phyloP scores from a whole-genome alignment of 2,329 filamentous ascomycete genomes.

The Microcyclosporella mali region DNA sequence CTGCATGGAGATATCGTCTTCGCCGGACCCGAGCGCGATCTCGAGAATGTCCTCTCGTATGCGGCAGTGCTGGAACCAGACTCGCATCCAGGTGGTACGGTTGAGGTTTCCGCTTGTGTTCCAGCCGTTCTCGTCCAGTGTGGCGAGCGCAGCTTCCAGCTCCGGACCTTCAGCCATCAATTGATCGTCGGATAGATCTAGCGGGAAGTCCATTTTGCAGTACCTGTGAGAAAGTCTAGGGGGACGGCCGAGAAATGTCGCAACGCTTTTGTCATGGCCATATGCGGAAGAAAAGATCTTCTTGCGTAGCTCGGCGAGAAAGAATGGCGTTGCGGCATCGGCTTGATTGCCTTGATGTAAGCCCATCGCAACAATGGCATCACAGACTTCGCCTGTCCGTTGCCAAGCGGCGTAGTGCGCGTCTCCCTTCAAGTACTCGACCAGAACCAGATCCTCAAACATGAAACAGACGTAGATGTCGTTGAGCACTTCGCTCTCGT shows the following conservation, averaged over 20 bases:
- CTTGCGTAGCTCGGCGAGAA: conserved; percentile 28
- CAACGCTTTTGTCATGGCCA: conserved; percentile 30
- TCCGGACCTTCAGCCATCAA: conserved; percentile 42
- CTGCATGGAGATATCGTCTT: conserved; percentile 35
- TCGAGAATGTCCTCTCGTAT: conserved; percentile 56
- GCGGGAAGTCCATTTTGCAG: conserved; percentile 47
- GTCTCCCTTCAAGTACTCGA: conserved; percentile 30
- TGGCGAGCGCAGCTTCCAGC: conserved; percentile 34
- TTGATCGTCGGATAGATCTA: conserved; percentile 50
- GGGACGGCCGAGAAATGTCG: conserved; percentile 42
- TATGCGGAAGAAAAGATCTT: conserved; percentile 29
- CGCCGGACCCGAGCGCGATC: conserved; percentile 44
- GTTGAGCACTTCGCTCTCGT: conserved; percentile 31
- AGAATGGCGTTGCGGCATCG: conserved; percentile 30
- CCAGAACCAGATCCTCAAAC: conserved; percentile 29
- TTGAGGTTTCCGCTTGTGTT: conserved; percentile 42
- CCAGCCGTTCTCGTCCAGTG: conserved; percentile 49
- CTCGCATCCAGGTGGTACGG: conserved; percentile 42
- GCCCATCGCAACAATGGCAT: conserved; percentile 31
- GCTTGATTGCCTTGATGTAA: conserved; percentile 31
- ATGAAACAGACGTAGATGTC: conserved; percentile 31
- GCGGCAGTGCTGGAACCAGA: conserved; percentile 43
- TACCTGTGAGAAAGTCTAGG: conserved; percentile 47
- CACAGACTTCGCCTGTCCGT: conserved; percentile 30
- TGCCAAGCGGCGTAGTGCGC: conserved; percentile 31